These are phyloP conservation scores for Melampsora americana DNA, from an alignment of 1,284 basidiomycete species.

Conservation along the genomic window DNA sequence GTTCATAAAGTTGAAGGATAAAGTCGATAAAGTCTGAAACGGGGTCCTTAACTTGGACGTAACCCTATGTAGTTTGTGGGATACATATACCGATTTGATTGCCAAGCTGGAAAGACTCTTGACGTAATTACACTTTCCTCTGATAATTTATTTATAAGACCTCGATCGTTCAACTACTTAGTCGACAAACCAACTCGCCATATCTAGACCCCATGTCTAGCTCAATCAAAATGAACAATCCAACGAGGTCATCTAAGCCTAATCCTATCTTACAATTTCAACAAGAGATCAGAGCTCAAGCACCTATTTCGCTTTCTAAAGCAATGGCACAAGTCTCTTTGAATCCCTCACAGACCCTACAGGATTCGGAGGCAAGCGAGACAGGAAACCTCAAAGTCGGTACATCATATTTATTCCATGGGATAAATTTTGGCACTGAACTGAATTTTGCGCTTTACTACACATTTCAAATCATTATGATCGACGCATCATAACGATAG, in stretches of 20 bases:
- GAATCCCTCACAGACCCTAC: not conserved
- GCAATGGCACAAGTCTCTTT: slow-evolving; percentile 1
- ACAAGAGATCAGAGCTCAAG: slow-evolving; percentile 11
- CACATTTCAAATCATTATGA: not conserved
- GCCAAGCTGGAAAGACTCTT: no score
- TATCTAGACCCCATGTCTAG: not conserved
- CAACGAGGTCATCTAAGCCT: not conserved
- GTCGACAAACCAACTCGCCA: not conserved
- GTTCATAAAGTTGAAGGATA: no score
- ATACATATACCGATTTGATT: no score
- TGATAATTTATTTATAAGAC: not conserved
- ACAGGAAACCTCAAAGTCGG: not conserved
- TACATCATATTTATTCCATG: not conserved
- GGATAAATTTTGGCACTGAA: not conserved
- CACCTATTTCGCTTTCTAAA: not conserved
- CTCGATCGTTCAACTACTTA: not conserved
- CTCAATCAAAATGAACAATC: not conserved
- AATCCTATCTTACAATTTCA: slow-evolving; percentile 8
- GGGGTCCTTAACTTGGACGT: no score
- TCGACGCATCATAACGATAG: not conserved
- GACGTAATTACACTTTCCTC: not conserved
- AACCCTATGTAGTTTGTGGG: no score
- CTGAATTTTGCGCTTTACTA: not conserved
- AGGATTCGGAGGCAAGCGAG: not conserved
- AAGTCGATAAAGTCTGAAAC: no score